phyloP scores from a whole-genome alignment of 164 flowering plant genomes.

The Dillenia turbinata region DNA sequence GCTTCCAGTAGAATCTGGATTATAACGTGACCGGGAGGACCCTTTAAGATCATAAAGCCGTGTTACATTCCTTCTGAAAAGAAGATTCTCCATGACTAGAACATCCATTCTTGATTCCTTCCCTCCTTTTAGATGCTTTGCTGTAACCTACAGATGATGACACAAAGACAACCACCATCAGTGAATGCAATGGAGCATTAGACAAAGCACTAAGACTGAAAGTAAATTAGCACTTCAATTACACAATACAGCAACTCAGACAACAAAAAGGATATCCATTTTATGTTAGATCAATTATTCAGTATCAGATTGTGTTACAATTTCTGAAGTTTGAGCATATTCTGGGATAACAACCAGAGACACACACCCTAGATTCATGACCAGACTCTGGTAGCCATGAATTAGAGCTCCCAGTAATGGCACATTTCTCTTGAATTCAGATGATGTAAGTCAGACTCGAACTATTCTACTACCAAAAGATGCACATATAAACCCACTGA shows the following conservation, averaged over 20 bases:
- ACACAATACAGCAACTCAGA: background rate
- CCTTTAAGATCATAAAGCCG: conserved; percentile 96
- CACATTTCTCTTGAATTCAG: too few relatives aligned
- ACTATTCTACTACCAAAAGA: too few relatives aligned
- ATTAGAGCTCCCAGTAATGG: too few relatives aligned
- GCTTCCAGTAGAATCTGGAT: conserved; percentile 84
- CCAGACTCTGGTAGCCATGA: too few relatives aligned
- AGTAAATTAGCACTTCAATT: too few relatives aligned
- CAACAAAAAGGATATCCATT: background rate
- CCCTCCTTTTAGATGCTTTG: conserved; percentile 85
- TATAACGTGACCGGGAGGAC: conserved; percentile 85
- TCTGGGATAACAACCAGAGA: too few relatives aligned
- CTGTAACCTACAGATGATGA: conserved; percentile 44
- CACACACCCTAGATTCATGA: too few relatives aligned
- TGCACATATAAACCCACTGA: too few relatives aligned
- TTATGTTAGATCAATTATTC: too few relatives aligned
- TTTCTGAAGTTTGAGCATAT: too few relatives aligned
- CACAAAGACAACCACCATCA: conserved; percentile 7
- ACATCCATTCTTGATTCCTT: conserved; percentile 88
- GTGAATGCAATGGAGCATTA: background rate
- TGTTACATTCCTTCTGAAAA: conserved; percentile 66
- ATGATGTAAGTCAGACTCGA: too few relatives aligned
- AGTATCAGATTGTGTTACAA: too few relatives aligned
- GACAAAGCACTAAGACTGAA: background rate
- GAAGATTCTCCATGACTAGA: conserved; percentile 93